Percentiles rank a stretch among this genome's conserved stretches.
phyloP scores from a whole-genome alignment of 2,329 filamentous ascomycete species.

The Pestalotiopsis sp. region DNA sequence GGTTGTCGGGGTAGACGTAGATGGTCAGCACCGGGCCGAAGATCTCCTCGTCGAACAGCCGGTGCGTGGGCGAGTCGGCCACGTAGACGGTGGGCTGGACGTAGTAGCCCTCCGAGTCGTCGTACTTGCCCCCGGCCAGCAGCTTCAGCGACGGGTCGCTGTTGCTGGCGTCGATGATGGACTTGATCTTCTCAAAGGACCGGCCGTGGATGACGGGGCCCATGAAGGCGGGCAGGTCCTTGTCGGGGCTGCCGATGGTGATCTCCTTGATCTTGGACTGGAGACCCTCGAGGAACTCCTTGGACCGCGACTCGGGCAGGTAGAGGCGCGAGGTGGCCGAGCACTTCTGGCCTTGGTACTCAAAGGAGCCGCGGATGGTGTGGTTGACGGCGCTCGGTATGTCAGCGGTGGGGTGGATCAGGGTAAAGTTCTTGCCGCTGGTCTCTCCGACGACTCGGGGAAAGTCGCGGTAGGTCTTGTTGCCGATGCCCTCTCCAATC shows the following conservation, averaged over 20 bases:
- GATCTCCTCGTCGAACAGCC: conserved; percentile 75
- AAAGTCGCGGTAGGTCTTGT: conserved; percentile 82
- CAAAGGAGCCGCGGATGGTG: conserved; percentile 84
- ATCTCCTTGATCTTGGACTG: conserved; percentile 69
- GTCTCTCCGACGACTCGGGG: conserved; percentile 90
- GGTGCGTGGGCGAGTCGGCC: conserved; percentile 73
- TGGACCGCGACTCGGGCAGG: conserved; percentile 63
- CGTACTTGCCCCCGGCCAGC: conserved; percentile 75
- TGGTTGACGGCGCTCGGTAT: conserved; percentile 78
- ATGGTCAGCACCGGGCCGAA: conserved; percentile 79
- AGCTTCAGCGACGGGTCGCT: conserved; percentile 72
- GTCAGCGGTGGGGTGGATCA: conserved; percentile 78
- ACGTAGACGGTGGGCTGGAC: conserved; percentile 82
- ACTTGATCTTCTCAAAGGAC: conserved; percentile 79
- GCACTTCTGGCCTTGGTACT: conserved; percentile 92
- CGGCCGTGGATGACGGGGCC: conserved; percentile 84
- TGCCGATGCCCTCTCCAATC: conserved; percentile 79
- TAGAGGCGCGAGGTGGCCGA: conserved; percentile 82
- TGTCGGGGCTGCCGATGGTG: conserved; percentile 69
- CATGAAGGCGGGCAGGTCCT: conserved; percentile 78
- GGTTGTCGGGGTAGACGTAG: conserved; percentile 78
- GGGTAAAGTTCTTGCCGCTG: conserved; percentile 91
- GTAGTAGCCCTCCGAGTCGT: conserved; percentile 79
- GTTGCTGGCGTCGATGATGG: conserved; percentile 80
- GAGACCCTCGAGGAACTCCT: conserved; percentile 55